A percentile compares a stretch with the other conserved stretches of the same genome.
Conservation (phyloP, 2,329 filamentous ascomycete species). For the Epichloe amarillans region DNA sequence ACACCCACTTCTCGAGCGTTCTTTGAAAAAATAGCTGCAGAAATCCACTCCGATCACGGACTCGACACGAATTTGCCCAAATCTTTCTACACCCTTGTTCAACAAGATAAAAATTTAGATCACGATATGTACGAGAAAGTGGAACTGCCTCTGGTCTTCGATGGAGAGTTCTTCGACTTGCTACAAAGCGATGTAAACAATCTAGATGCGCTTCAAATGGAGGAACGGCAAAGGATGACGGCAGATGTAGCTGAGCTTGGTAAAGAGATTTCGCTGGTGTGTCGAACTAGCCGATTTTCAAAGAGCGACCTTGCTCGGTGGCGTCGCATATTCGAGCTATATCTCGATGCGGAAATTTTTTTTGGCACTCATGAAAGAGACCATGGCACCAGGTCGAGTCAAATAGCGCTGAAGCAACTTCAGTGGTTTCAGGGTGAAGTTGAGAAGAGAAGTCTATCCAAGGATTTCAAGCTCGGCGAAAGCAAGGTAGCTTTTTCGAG, state of each 20-base stretch:
- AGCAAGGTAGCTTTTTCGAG: conserved; percentile 51
- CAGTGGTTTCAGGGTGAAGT: conserved; percentile 61
- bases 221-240: conserved; percentile 51
- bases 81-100: not conserved
- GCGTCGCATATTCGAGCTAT: conserved; percentile 72
- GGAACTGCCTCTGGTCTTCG: conserved; percentile 66
- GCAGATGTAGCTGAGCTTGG: conserved; percentile 51
- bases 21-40: conserved; percentile 45
- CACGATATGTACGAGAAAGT: conserved; percentile 26
- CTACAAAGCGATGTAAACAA: conserved; percentile 58
- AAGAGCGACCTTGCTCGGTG: conserved; percentile 60
- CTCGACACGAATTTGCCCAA: not conserved
- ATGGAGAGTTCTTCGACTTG: conserved; percentile 66
- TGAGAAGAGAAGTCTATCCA: conserved; percentile 41
- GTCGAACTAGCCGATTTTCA: conserved; percentile 48
- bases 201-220: conserved; percentile 53
- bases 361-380: conserved; percentile 65
- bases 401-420: conserved; percentile 52
- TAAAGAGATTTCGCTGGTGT: conserved; percentile 47
- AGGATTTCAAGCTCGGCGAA: conserved; percentile 50
- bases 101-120: not conserved
- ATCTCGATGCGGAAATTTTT: conserved; percentile 79
- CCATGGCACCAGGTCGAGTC: conserved; percentile 52
- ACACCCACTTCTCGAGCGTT: conserved; percentile 51
- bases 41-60: conserved; percentile 15